Evolutionary conservation across 164 flowering plant species (phyloP).

Genomic region (Magnolia sinica): DNA sequence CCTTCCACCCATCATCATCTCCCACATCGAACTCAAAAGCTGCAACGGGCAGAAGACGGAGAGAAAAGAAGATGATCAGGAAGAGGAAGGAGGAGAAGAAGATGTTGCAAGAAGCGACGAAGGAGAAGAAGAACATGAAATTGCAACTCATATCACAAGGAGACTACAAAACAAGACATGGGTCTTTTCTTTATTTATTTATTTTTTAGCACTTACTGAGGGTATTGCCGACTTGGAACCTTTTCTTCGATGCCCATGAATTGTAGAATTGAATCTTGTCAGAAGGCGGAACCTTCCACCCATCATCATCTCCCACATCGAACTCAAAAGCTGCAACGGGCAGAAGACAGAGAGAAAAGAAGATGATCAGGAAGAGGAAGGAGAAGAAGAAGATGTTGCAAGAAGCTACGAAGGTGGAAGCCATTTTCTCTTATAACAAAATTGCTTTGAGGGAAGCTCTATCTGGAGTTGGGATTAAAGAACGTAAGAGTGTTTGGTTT

Average conservation of each 20-base stretch:
- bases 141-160: not conserved
- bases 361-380: conserved; percentile 11
- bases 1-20: conserved; percentile 41
- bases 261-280: conserved; percentile 45
- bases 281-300: conserved; percentile 50
- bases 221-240: conserved; percentile 50
- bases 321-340: conserved; percentile 29
- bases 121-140: not conserved
- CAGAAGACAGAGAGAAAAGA: conserved; percentile 18
- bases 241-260: conserved; percentile 53
- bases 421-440: not conserved
- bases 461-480: no score
- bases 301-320: conserved; percentile 35
- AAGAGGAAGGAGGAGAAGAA: not conserved
- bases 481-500: no score
- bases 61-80: conserved; percentile 21
- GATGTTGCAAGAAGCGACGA: not conserved
- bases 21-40: conserved; percentile 39
- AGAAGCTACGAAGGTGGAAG: not conserved
- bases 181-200: not conserved
- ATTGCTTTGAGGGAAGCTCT: no score
- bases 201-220: conserved; percentile 35
- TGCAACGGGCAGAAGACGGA: conserved; percentile 17
- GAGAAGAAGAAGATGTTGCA: not conserved
- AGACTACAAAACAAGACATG: not conserved